These are phyloP conservation scores for Vigna angularis DNA, from an alignment of 306 rosid species.

Conservation along the genomic window DNA sequence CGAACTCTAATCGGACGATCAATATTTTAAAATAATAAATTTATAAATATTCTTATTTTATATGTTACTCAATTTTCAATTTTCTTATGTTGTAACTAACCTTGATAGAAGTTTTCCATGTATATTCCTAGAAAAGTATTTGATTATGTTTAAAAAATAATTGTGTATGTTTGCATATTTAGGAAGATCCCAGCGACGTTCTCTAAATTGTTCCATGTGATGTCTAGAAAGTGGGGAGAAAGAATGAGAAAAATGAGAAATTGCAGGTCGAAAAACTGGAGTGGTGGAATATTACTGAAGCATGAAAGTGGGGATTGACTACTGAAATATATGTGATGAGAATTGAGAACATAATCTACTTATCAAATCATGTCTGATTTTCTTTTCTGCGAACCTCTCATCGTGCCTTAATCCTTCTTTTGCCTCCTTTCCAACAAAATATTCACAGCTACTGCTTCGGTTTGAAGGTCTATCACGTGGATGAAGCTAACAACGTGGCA, in stretches of 20 bases:
- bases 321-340: slow-evolving; percentile 4
- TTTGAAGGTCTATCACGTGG: background rate
- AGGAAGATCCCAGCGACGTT: background rate
- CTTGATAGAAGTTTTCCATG: too few species aligned
- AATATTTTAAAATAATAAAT: too few species aligned
- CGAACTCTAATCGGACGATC: too few species aligned
- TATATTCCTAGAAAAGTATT: background rate
- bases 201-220: background rate
- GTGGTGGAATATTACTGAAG: slow-evolving; percentile 11
- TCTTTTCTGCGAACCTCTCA: background rate
- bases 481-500: too few species aligned
- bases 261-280: slow-evolving; percentile 13
- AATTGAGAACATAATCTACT: slow-evolving; percentile 9
- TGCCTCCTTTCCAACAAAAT: too few species aligned
- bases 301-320: slow-evolving; percentile 38
- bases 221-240: slow-evolving; percentile 4
- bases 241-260: background rate
- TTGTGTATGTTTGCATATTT: background rate
- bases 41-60: too few species aligned
- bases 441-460: too few species aligned
- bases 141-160: background rate
- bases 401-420: slow-evolving; percentile 1
- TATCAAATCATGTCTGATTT: slow-evolving; percentile 35
- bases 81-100: too few species aligned
- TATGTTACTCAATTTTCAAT: too few species aligned